These are phyloP conservation scores for sorghum (Sorghum bicolor) DNA, from an alignment of 176 grass and related monocot genomes.

Conservation along the genomic window Sorghum_bicolor_NCBIv3 NC_012870.2:7482001-7482500, in stretches of 20 bases:
- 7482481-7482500: constrained; percentile 56
- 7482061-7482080: constrained; percentile 16
- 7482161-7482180: constrained; percentile 98
- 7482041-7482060: constrained; percentile 23
- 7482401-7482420: constrained; percentile 97
- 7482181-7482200: constrained; percentile 92
- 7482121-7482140: constrained; percentile 97
- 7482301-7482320: constrained; percentile 55
- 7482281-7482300: constrained; percentile 89
- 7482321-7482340: constrained; percentile 59
- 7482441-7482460: constrained; percentile 88
- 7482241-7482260: constrained; percentile 98
- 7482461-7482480: constrained; percentile 93
- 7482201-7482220: constrained; percentile 94
- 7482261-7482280: constrained; percentile 99
- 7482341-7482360: constrained; percentile 72
- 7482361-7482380: constrained; percentile 68
- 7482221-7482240: constrained; percentile 98
- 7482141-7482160: constrained; percentile 84
- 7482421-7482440: constrained; percentile 95
- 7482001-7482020: constrained; percentile 8
- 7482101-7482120: constrained; percentile 93
- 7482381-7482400: constrained; percentile 96
- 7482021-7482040: constrained; percentile 3
- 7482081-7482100: constrained; percentile 87